These are phyloP conservation scores for Pseudocercospora pini-densiflorae DNA, from an alignment of 2,329 filamentous ascomycete species.

Conservation along the genomic window DNA sequence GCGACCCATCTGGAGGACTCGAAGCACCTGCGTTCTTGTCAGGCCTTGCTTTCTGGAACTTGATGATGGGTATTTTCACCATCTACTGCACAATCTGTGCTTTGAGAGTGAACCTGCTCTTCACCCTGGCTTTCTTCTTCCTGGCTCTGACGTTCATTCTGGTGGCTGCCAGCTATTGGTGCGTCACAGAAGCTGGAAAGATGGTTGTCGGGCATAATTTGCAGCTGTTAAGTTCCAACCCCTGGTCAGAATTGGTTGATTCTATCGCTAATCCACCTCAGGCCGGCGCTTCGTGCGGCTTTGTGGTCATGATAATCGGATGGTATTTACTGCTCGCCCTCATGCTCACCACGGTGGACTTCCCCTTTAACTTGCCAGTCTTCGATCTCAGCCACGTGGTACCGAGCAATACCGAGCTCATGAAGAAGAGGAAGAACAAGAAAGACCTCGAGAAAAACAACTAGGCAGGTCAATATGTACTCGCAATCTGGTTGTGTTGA, in stretches of 20 bases:
- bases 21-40: conserved; percentile 22
- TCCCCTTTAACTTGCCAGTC: conserved; percentile 27
- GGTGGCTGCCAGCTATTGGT: conserved; percentile 23
- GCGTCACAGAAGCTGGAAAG: conserved; percentile 17
- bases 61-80: conserved; percentile 31
- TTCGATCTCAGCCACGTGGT: conserved; percentile 28
- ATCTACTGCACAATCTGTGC: conserved; percentile 29
- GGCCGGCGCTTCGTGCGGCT: conserved; percentile 26
- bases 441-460: conserved; percentile 20
- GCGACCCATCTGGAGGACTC: conserved; percentile 11
- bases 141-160: conserved; percentile 26
- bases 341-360: conserved; percentile 29
- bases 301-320: conserved; percentile 26
- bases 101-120: conserved; percentile 24
- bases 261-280: not conserved
- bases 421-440: conserved; percentile 24
- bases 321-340: conserved; percentile 29
- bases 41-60: conserved; percentile 27
- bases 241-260: not conserved
- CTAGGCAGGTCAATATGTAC: not conserved
- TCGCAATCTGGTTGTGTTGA: no score
- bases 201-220: conserved; percentile 7
- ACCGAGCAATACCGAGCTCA: conserved; percentile 20
- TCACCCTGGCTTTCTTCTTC: conserved; percentile 28
- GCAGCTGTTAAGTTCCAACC: conserved; percentile 12